Evolutionary conservation across 495 filamentous ascomycete species (phyloP), one percentile per base, ranked within the genome.

Genomic region (Hyaloscypha finlandica): DNA sequence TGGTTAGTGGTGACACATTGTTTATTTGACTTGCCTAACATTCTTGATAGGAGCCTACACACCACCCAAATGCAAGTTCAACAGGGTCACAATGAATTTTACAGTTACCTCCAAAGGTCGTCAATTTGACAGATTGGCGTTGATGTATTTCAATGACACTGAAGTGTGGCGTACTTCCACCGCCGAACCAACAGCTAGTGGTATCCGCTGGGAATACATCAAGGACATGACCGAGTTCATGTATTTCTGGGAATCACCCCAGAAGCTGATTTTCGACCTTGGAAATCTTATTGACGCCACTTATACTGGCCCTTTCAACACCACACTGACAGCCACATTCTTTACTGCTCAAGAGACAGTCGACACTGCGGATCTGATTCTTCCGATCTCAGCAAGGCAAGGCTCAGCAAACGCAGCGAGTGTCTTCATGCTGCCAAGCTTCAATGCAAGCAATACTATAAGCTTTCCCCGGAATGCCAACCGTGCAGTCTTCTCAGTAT

Each of bases 121-220:
- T 3, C 92, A 97, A 70, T 97, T 84, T 77, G 93, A 97, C 72
- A 81, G 93, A 8, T 80, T 97, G 11, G 92, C 88, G 6, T 74
- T 90, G 20, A 88, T 96, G 84, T 96, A 91, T 69, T 80, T 96
- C 59, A 89, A 88, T 19, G 90, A 94, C 74, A 85, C 85, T 22
- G 93, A 96, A 74, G 82, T 97, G 3, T 95, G 89, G 80, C 81
- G 93, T 30, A 96, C 93, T 4, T 94, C 91, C 14, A 97, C 93
- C 6, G 92, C 92, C 0, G 90, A 97, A 77, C 93, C 93, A 4
- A 91, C 86, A 0, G 59, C 71, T 2, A 81, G 83, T 54, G 92
- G 93, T 1, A 94, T 96, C 52, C 73, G 75, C 56, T 86, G 83
- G 88, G 90, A 88, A 3, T 94, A 95, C 65, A 80, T 89, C 64